Evolutionary conservation across 179 eudicot species (phyloP).

Genomic region (Beta corolliflora): DNA sequence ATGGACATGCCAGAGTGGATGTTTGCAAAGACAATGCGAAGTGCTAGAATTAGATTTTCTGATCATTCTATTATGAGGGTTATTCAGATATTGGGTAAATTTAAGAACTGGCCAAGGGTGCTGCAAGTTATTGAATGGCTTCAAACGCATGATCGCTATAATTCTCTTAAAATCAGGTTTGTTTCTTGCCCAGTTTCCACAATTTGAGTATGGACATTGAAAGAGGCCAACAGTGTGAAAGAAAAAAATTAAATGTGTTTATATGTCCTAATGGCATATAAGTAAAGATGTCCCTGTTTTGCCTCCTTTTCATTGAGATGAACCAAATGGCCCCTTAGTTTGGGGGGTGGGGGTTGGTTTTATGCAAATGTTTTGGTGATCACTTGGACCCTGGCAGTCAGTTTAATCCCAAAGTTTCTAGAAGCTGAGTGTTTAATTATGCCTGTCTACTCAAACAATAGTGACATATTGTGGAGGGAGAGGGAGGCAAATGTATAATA

Average conservation of each 20-base stretch:
- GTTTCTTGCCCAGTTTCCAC: slow-evolving; percentile 10
- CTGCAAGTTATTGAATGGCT: slow-evolving; percentile 95
- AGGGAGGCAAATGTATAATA: not conserved
- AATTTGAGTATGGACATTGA: slow-evolving; percentile 3
- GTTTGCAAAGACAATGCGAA: slow-evolving; percentile 86
- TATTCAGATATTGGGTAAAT: slow-evolving; percentile 84
- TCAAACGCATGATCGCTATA: slow-evolving; percentile 79
- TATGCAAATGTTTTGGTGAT: too few relatives aligned
- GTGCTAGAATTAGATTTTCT: slow-evolving; percentile 77
- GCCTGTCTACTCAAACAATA: not conserved
- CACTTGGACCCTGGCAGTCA: too few relatives aligned
- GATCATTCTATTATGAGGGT: slow-evolving; percentile 79
- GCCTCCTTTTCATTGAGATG: too few relatives aligned
- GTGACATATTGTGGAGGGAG: not conserved
- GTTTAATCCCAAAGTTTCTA: not conserved
- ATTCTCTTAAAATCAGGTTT: slow-evolving; percentile 73
- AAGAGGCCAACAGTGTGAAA: not conserved
- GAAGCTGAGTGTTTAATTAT: not conserved
- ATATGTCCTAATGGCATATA: too few relatives aligned
- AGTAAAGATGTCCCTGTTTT: not conserved
- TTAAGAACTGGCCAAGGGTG: slow-evolving; percentile 87
- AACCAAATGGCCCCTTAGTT: too few relatives aligned
- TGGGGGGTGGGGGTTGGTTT: not conserved
- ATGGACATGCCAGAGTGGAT: slow-evolving; percentile 87
- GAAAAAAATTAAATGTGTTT: too few relatives aligned